Evolutionary conservation across 345 rosid species (phyloP).

Genomic region (Citropsis articulata): DNA sequence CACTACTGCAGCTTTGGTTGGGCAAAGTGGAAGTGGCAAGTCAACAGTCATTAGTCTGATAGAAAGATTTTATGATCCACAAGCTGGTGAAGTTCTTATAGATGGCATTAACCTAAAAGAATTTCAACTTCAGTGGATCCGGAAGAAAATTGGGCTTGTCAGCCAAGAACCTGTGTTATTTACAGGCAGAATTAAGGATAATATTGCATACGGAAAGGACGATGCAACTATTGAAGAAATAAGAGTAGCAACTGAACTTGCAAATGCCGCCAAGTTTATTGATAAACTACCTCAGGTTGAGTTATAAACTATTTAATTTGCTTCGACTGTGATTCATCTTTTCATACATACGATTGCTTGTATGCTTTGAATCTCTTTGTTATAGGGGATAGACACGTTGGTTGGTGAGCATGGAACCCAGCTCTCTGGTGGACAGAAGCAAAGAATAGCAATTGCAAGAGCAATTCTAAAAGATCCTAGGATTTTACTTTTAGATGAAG

Average conservation of each 20-base stretch:
- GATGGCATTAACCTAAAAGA: conserved; percentile 21
- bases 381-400: conserved; percentile 45
- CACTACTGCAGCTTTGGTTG: conserved; percentile 44
- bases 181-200: conserved; percentile 39
- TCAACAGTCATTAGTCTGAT: conserved; percentile 40
- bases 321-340: too few relatives aligned
- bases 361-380: too few relatives aligned
- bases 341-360: too few relatives aligned
- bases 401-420: conserved; percentile 59
- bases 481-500: too few relatives aligned
- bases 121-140: conserved; percentile 43
- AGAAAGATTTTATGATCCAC: too few relatives aligned
- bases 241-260: neutral
- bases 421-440: conserved; percentile 57
- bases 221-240: neutral
- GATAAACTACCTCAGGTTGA: neutral
- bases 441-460: conserved; percentile 48
- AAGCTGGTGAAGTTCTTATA: too few relatives aligned
- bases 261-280: neutral
- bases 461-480: conserved; percentile 27
- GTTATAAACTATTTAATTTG: neutral
- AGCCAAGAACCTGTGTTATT: conserved; percentile 53
- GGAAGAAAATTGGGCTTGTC: conserved; percentile 45
- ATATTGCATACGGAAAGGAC: conserved; percentile 38
- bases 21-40: conserved; percentile 66